Conservation (phyloP, 768 basidiomycete genomes). For the Leccinum barrowsii region DNA sequence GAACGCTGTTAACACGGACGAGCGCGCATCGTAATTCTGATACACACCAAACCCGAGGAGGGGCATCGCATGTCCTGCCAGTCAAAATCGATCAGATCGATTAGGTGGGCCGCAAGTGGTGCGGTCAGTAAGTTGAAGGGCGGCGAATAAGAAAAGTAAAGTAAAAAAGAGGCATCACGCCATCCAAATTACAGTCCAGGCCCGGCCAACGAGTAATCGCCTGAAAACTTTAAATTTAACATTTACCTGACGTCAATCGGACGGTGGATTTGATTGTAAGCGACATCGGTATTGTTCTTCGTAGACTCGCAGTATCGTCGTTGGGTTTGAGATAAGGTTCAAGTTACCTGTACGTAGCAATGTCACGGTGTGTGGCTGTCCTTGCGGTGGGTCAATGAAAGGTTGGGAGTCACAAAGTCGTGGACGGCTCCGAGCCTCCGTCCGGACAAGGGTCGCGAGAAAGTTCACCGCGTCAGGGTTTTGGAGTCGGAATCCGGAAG, state of each 20-base stretch:
- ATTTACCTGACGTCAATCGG: slow-evolving; percentile 35
- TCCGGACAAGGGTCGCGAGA: slow-evolving; percentile 1
- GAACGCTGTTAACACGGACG: slow-evolving; percentile 60
- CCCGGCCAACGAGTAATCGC: slow-evolving; percentile 17
- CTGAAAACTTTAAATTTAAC: slow-evolving; percentile 19
- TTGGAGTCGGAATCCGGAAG: slow-evolving; percentile 7
- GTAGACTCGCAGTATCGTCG: not conserved
- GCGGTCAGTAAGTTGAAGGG: not conserved
- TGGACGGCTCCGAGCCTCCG: not conserved
- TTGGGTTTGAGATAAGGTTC: not conserved
- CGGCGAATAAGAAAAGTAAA: not conserved
- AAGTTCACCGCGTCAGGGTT: not conserved
- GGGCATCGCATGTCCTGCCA: slow-evolving; percentile 55
- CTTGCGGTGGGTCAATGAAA: not conserved
- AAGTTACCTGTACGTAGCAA: not conserved
- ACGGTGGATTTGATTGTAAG: slow-evolving; percentile 32
- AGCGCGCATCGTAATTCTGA: slow-evolving; percentile 54
- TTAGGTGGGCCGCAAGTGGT: not conserved
- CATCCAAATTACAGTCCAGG: not conserved
- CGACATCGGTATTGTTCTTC: slow-evolving; percentile 14
- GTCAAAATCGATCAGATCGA: slow-evolving; percentile 3
- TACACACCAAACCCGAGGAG: slow-evolving; percentile 70
- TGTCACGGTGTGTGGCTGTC: not conserved
- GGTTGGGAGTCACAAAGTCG: not conserved
- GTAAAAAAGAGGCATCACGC: not conserved